These are phyloP conservation scores for Chlorella vulgaris DNA, from an alignment of 139 green algal genomes.

Conservation along the genomic window DNA sequence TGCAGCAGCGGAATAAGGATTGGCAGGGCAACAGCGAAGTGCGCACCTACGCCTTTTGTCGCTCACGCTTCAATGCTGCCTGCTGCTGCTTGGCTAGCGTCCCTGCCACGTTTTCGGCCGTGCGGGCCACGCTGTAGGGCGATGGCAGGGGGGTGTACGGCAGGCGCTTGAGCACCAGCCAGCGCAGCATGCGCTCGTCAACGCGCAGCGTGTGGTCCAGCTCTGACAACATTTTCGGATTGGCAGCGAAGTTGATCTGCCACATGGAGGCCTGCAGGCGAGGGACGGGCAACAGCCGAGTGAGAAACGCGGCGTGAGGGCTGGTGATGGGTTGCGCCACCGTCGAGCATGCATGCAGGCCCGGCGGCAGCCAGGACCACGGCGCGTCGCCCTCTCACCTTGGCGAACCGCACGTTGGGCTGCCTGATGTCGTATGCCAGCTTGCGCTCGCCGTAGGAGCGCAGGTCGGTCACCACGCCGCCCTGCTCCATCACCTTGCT, in stretches of 20 bases:
- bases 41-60: neutral
- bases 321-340: neutral
- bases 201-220: conserved; percentile 70
- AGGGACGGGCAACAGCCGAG: neutral
- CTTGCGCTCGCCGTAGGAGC: conserved; percentile 66
- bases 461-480: conserved; percentile 78
- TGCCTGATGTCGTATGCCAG: conserved; percentile 78
- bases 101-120: neutral
- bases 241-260: conserved; percentile 77
- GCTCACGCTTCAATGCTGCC: neutral
- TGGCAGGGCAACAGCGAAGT: neutral
- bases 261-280: conserved; percentile 72
- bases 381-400: conserved; percentile 48
- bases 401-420: conserved; percentile 54
- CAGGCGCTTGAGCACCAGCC: conserved; percentile 64
- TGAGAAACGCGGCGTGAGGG: too few species aligned
- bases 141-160: conserved; percentile 38
- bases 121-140: conserved; percentile 37
- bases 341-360: neutral
- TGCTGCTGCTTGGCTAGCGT: neutral
- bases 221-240: conserved; percentile 45
- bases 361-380: neutral
- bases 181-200: conserved; percentile 74
- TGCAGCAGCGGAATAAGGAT: neutral
- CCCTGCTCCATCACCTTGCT: conserved; percentile 58